A percentile compares a stretch with the other conserved stretches of the same genome.
Conservation (phyloP, 176 grass and related monocot genomes). For the Typha latifolia region DNA sequence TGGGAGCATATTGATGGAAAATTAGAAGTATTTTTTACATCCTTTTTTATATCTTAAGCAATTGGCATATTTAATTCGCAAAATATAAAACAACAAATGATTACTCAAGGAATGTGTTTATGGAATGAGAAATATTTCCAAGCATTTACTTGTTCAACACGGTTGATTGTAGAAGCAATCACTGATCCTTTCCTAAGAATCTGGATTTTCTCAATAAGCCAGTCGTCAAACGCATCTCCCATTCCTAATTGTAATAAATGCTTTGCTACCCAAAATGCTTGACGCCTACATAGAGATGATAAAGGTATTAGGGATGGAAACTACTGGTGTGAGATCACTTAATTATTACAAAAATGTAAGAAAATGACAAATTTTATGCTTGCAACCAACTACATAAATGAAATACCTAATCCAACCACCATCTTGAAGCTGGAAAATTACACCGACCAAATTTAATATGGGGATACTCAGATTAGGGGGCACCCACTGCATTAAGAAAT, state of each 20-base stretch:
- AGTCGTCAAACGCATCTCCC: constrained; percentile 99
- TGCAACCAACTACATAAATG: not conserved
- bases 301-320: not conserved
- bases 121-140: not conserved
- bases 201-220: constrained; percentile 97
- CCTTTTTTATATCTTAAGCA: not conserved
- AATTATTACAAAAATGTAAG: not conserved
- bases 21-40: not conserved
- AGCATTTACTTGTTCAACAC: constrained; percentile 76
- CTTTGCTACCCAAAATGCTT: constrained; percentile 99
- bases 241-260: constrained; percentile 97
- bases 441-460: constrained; percentile 93
- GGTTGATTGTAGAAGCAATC: constrained; percentile 79
- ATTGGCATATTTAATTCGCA: not conserved
- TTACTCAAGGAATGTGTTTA: not conserved
- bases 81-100: not conserved
- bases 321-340: not conserved
- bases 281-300: constrained; percentile 42
- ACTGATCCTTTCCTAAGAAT: constrained; percentile 76
- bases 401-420: constrained; percentile 93
- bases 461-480: constrained; percentile 86
- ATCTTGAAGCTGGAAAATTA: constrained; percentile 92
- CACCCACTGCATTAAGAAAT: constrained; percentile 63
- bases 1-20: not conserved
- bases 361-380: not conserved